Conservation (phyloP, 495 filamentous ascomycete genomes). For the Trichoderma gamsii region DNA sequence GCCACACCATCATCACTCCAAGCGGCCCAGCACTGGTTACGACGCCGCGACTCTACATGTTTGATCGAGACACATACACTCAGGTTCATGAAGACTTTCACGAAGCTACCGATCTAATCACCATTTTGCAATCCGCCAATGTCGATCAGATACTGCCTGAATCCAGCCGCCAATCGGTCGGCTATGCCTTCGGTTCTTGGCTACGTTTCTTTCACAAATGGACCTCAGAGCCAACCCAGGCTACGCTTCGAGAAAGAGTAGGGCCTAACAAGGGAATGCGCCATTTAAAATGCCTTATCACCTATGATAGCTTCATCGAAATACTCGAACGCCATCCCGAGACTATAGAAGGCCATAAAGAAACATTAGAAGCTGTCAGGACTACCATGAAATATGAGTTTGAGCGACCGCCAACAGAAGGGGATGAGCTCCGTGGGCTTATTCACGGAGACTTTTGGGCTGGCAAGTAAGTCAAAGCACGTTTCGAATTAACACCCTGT, state of each 20-base stretch:
- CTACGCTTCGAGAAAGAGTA: constrained; percentile 24
- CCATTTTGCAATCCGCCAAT: constrained; percentile 22
- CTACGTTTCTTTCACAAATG: constrained; percentile 42
- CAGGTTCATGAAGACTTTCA: constrained; percentile 45
- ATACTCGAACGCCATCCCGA: constrained; percentile 40
- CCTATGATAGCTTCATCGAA: constrained; percentile 38
- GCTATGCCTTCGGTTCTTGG: constrained; percentile 40
- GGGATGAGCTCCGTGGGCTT: constrained; percentile 19
- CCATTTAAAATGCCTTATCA: constrained; percentile 44
- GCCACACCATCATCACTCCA: constrained; percentile 11
- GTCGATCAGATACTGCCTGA: constrained; percentile 19
- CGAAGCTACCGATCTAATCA: constrained; percentile 39
- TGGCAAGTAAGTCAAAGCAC: constrained; percentile 37
- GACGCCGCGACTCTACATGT: constrained; percentile 38
- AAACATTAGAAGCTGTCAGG: constrained; percentile 20
- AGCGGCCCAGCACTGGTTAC: constrained; percentile 25
- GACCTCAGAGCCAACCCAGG: constrained; percentile 30
- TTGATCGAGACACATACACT: constrained; percentile 34
- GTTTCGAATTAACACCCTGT: constrained; percentile 21
- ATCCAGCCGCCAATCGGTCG: constrained; percentile 26
- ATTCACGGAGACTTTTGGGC: constrained; percentile 57
- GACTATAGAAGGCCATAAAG: constrained; percentile 24
- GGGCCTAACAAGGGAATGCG: constrained; percentile 36
- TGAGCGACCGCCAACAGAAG: constrained; percentile 19
- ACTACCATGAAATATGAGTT: constrained; percentile 30